A percentile compares a stretch with the other conserved stretches of the same genome.
phyloP scores from a whole-genome alignment of 2,329 filamentous ascomycete species.

The Penicillium aurantiogriseum region DNA sequence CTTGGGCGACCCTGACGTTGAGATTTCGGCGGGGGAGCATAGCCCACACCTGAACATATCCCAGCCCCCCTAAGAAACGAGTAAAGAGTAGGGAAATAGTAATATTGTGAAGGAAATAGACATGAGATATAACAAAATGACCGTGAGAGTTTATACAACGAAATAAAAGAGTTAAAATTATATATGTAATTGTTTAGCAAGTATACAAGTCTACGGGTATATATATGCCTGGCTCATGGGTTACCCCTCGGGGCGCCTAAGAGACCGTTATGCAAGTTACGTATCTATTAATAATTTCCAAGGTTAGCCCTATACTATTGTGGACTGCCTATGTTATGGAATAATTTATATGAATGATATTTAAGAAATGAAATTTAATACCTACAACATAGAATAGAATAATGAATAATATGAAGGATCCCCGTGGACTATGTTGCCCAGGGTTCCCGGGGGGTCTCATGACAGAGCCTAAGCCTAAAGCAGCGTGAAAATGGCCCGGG shows the following conservation, averaged over 20 bases:
- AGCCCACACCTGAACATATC: background rate
- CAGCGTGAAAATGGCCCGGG: slow-evolving; percentile 16
- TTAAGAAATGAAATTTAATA: background rate
- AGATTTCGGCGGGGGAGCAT: slow-evolving; percentile 1
- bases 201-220: background rate
- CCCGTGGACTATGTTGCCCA: background rate
- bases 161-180: background rate
- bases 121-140: background rate
- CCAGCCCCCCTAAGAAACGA: background rate
- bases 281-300: background rate
- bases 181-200: background rate
- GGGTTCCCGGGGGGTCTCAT: background rate
- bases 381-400: too few species aligned
- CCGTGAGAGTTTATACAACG: background rate
- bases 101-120: background rate
- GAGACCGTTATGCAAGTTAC: background rate
- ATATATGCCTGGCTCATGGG: background rate
- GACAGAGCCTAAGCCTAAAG: slow-evolving; percentile 26
- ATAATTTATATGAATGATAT: background rate
- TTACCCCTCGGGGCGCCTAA: background rate
- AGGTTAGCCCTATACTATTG: background rate
- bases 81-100: background rate
- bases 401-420: background rate
- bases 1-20: slow-evolving; percentile 4
- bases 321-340: background rate